Percentiles rank a stretch among this genome's conserved stretches.
Conservation (phyloP, 2,329 filamentous ascomycete species). For the Xylaria polymorpha region DNA sequence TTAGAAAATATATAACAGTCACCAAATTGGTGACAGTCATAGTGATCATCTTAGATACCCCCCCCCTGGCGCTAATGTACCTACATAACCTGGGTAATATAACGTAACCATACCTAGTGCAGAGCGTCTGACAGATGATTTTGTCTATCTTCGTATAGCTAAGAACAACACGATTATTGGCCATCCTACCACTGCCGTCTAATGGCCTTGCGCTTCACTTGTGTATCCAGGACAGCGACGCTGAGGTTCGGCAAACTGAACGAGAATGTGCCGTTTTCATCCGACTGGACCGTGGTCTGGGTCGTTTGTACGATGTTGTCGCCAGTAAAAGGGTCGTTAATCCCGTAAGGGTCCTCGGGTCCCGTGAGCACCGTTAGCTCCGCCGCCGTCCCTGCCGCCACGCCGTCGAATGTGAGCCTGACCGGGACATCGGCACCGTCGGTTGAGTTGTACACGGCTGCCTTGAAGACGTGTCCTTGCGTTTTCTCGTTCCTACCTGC, state of each 20-base stretch:
- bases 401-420: conserved; percentile 58
- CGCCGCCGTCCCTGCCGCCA: conserved; percentile 54
- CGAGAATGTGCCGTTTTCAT: conserved; percentile 59
- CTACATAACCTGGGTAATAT: no score
- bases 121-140: neutral
- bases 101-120: no score
- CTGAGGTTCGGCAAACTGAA: conserved; percentile 67
- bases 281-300: conserved; percentile 55
- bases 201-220: conserved; percentile 19
- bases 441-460: conserved; percentile 64
- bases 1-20: no score
- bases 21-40: no score
- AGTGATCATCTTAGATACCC: no score
- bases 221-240: conserved; percentile 65
- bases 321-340: conserved; percentile 58
- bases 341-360: conserved; percentile 55
- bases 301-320: conserved; percentile 62
- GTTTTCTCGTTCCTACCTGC: conserved; percentile 58
- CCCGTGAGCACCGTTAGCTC: conserved; percentile 60
- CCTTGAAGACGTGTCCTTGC: conserved; percentile 61
- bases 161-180: neutral
- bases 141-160: neutral
- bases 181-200: conserved; percentile 19
- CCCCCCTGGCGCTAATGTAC: no score
- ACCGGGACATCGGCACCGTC: conserved; percentile 58